These are phyloP conservation scores for Talaromyces verruculosus DNA, from an alignment of 2,329 filamentous ascomycete genomes.

Conservation along the genomic window DNA sequence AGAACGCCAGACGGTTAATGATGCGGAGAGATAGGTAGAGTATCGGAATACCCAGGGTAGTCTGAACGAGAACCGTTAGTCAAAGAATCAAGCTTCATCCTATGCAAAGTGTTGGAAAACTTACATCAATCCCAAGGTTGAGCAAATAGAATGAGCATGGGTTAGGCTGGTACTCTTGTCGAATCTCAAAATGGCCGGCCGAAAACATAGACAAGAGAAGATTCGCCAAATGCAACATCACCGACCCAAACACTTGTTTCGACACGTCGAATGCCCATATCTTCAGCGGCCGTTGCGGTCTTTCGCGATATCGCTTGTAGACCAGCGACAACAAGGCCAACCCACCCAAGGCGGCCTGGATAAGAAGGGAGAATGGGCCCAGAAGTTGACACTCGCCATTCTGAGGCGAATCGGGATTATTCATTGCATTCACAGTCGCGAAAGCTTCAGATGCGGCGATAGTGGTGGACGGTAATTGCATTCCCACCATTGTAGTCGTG, in stretches of 20 bases:
- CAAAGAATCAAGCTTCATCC: not conserved
- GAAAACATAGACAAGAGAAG: constrained; percentile 96
- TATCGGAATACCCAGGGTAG: constrained; percentile 92
- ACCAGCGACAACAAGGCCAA: constrained; percentile 84
- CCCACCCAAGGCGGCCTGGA: constrained; percentile 81
- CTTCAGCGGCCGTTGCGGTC: constrained; percentile 86
- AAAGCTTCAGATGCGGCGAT: not conserved
- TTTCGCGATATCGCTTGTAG: constrained; percentile 88
- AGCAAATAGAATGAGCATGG: constrained; percentile 95
- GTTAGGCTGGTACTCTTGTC: constrained; percentile 67
- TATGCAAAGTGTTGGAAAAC: constrained; percentile 41
- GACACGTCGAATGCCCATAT: constrained; percentile 98
- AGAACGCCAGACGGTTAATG: constrained; percentile 67
- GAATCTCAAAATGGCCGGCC: constrained; percentile 68
- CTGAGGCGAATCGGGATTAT: constrained; percentile 44
- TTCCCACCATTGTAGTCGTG: constrained; percentile 13
- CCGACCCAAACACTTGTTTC: constrained; percentile 94
- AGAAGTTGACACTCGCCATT: constrained; percentile 81
- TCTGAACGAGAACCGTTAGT: constrained; percentile 53
- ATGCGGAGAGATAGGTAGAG: constrained; percentile 83
- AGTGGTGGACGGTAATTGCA: constrained; percentile 3
- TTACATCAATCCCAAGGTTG: constrained; percentile 91
- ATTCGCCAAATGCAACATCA: constrained; percentile 87
- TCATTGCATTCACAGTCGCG: constrained; percentile 19
- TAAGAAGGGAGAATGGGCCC: constrained; percentile 84